These are phyloP conservation scores for Candida sp. DNA, from an alignment of 1,139 yeast genomes.

Conservation along the genomic window DNA sequence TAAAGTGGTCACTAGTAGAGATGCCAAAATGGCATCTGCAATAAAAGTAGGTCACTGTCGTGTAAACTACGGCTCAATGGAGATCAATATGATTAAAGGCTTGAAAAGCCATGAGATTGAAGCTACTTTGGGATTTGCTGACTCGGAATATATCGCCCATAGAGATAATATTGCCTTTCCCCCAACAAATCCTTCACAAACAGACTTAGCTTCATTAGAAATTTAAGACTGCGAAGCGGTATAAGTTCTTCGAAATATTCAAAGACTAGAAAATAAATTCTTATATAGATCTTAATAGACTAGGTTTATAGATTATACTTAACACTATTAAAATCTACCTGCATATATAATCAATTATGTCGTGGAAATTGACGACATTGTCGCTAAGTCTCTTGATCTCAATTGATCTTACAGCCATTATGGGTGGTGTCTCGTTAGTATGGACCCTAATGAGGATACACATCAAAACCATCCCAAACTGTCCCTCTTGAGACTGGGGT, in stretches of 20 bases:
- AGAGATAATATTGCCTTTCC: slow-evolving; percentile 92
- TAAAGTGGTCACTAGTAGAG: slow-evolving; percentile 47
- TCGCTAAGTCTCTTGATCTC: too few species aligned
- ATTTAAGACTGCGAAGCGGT: neutral
- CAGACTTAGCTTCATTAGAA: slow-evolving; percentile 6
- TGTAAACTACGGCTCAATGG: slow-evolving; percentile 81
- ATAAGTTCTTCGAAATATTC: too few species aligned
- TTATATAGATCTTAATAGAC: too few species aligned
- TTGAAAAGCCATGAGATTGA: slow-evolving; percentile 75
- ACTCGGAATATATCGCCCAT: slow-evolving; percentile 89
- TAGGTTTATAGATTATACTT: too few species aligned
- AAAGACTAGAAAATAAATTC: too few species aligned
- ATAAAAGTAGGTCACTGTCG: slow-evolving; percentile 80
- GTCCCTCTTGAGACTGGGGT: neutral
- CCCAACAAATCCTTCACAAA: slow-evolving; percentile 24
- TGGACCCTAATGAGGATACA: neutral
- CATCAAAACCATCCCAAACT: neutral
- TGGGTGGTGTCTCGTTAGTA: neutral
- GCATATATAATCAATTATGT: too few species aligned
- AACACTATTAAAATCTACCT: too few species aligned
- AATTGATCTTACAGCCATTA: neutral
- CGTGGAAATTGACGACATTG: too few species aligned
- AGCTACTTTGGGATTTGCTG: slow-evolving; percentile 75
- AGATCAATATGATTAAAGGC: slow-evolving; percentile 79
- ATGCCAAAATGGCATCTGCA: slow-evolving; percentile 37